A percentile compares a stretch with the other conserved stretches of the same genome.
Conservation (phyloP, 192 early-diverging fungal species). For the Backusella tuberculispora region DNA sequence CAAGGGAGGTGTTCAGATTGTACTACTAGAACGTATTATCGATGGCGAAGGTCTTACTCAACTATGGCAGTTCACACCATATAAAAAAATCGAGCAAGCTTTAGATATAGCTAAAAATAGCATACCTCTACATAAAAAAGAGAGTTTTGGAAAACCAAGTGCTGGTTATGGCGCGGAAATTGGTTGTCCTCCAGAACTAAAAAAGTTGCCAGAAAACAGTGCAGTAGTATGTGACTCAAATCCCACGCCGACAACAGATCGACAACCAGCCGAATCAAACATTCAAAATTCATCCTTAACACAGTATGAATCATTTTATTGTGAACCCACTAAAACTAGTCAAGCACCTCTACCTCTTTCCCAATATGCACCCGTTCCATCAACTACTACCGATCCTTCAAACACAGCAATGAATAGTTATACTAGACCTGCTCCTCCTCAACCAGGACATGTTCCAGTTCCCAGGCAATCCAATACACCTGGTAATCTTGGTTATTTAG, state of each 20-base stretch:
- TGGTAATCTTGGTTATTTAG: too few relatives aligned
- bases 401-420: background rate
- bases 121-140: constrained; percentile 30
- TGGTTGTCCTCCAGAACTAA: constrained; percentile 28
- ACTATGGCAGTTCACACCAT: constrained; percentile 33
- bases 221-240: constrained; percentile 11
- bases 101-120: constrained; percentile 19
- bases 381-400: background rate
- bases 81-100: constrained; percentile 27
- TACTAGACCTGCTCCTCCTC: background rate
- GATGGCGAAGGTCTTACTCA: constrained; percentile 34
- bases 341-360: background rate
- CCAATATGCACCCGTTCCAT: background rate
- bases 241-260: background rate
- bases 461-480: background rate
- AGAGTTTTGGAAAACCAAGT: constrained; percentile 31
- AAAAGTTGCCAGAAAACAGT: constrained; percentile 22
- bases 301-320: background rate
- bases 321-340: background rate
- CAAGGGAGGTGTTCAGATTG: constrained; percentile 35
- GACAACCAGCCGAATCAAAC: background rate
- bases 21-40: constrained; percentile 32
- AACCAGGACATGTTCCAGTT: background rate
- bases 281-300: background rate
- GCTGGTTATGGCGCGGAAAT: constrained; percentile 38